Base-by-base conservation (phyloP, 805 yeast species). In the Candida nonsorbophila region DNA sequence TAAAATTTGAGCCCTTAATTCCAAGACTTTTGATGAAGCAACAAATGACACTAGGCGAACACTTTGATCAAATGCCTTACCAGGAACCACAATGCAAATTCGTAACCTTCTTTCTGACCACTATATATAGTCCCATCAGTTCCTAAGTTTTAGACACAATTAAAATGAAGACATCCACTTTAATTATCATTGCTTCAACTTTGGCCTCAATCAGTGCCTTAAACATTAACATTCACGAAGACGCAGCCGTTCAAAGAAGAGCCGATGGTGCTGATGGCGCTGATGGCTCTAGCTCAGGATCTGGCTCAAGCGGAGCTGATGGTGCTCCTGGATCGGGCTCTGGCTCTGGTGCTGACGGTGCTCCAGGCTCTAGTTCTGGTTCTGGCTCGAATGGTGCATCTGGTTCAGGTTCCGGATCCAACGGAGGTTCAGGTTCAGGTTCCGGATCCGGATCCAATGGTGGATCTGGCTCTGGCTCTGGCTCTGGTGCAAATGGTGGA, bases 211-310 rank as follows among this genome's bases (percentile, higher is more conserved):
- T 38, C 24, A 41, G 30, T 20, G 35, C 35, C 15, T 15, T 14
- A 37, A 18, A 20, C 41, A 16, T 35, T 45, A 17, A 36, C 41
- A 10, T 11, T 38, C 16, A 34, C 38, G n/a, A n/a, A 29, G 33
- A 27, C 12, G 33, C 20, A 13, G 14, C 33, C 16, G 20, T n/a
- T 9, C 21, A 14, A 4, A 6, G 7, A 13, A 16, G 6, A 10
- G 20, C 36, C 21, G 25, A 41, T 21, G 38, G 30, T 21, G 42
- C 42, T 18, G 34, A 35, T 27, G 27, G 40, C n/a, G 31, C 34
- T 25, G 33, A 34, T 27, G 31, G 30, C 32, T 22, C 14, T 34
- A 14, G 34, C 25, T 14, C 24, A 6, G 21, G n/a, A 11, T 23
- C 37, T 20, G 25, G 17, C 10, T 22, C 17, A 20, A 9, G 30